Conservation (phyloP, 2,329 filamentous ascomycete genomes). For the Aspergillus sp. region DNA sequence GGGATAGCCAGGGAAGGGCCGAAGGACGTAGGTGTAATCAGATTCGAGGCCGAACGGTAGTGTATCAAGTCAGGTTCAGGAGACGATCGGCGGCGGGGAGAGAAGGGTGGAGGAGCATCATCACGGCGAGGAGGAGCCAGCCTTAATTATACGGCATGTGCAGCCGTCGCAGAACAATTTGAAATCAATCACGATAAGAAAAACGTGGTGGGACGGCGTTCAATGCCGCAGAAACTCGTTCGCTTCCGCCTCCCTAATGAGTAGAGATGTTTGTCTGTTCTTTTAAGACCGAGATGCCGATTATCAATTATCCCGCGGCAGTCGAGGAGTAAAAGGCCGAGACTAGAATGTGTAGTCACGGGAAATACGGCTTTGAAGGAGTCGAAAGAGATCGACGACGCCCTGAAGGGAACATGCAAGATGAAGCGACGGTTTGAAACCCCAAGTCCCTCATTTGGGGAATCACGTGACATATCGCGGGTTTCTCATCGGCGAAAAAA, state of each 20-base stretch:
- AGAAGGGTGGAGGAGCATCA: conserved; percentile 38
- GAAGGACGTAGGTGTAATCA: conserved; percentile 10
- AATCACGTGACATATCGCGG: conserved; percentile 8
- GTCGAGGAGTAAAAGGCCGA: background rate
- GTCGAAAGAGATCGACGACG: conserved; percentile 4
- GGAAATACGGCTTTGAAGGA: background rate
- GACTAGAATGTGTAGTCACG: background rate
- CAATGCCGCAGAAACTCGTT: background rate
- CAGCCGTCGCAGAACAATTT: conserved; percentile 30
- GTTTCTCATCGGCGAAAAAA: conserved; percentile 13
- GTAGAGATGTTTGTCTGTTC: background rate
- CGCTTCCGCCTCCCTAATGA: background rate
- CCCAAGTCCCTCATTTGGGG: background rate
- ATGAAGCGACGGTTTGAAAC: background rate
- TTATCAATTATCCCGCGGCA: background rate
- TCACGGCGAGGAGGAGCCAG: conserved; percentile 42
- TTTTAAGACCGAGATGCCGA: background rate
- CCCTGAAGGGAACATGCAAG: background rate
- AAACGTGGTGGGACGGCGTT: background rate
- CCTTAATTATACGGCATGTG: conserved; percentile 40
- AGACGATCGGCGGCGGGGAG: conserved; percentile 26
- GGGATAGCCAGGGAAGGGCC: conserved; percentile 13
- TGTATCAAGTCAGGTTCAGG: conserved; percentile 26
- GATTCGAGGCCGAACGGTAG: conserved; percentile 14
- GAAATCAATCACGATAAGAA: background rate